Evolutionary conservation across 768 basidiomycete genomes (phyloP).

Genomic region (Lactifluus subvellereus): DNA sequence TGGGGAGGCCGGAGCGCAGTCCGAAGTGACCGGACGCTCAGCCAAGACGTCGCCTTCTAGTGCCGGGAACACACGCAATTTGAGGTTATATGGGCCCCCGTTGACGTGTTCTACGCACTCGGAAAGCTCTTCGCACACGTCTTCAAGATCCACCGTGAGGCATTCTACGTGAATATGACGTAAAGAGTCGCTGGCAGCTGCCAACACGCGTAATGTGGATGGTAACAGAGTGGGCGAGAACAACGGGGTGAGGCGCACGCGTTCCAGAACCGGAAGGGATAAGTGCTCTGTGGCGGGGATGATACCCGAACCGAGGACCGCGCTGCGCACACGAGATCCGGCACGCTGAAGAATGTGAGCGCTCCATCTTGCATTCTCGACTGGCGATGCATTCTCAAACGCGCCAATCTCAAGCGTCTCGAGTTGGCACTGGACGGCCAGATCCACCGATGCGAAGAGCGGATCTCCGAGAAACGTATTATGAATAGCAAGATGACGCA

Average conservation of each 20-base stretch:
- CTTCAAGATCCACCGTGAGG: conserved; percentile 22
- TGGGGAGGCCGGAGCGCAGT: background rate
- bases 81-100: conserved; percentile 17
- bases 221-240: conserved; percentile 19
- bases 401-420: conserved; percentile 21
- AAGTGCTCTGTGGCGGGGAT: background rate
- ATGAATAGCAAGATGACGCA: conserved; percentile 21
- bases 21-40: conserved; percentile 14
- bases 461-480: conserved; percentile 20
- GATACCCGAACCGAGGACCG: conserved; percentile 11
- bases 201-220: conserved; percentile 14
- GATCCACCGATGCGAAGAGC: conserved; percentile 14
- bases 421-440: conserved; percentile 4
- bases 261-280: conserved; percentile 12
- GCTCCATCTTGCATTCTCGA: conserved; percentile 17
- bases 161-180: conserved; percentile 21
- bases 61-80: conserved; percentile 19
- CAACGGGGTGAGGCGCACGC: conserved; percentile 20
- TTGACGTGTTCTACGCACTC: conserved; percentile 23
- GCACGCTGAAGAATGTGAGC: conserved; percentile 14
- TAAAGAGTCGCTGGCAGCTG: conserved; percentile 5
- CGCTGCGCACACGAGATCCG: conserved; percentile 10
- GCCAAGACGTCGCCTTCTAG: conserved; percentile 16
- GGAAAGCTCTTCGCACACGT: conserved; percentile 22
- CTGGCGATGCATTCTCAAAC: conserved; percentile 15